Base-by-base conservation (phyloP, 148 eudicot genomes). In the Pharnaceum exiguum region DNA sequence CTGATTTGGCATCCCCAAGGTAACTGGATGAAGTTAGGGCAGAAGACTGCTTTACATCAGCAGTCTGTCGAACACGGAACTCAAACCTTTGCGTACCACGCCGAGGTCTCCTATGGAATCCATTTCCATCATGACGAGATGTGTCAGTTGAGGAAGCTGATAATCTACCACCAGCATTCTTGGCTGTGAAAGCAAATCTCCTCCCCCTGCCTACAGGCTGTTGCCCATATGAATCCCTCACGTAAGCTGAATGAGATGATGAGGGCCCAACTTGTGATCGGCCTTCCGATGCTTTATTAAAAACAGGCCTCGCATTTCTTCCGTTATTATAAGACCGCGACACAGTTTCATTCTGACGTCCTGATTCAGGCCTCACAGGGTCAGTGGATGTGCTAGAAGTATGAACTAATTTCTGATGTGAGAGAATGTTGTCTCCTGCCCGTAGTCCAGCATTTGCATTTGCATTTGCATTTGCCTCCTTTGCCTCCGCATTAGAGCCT, bases 61-160 rank as follows among this genome's bases (percentile, higher is more conserved):
- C 35, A 57, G 70, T 77, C 63, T 82, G 89, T 29, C 96, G 80
- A 58, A 86, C 74, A 57, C 96, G 93, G 63, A 87, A 91, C 76
- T 91, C 98, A 58, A 77, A 81, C 65, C 88, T 81, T 57, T 79
- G 86, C 40, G 66, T 60, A 49, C 80, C 67, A 56, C 85, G 77
- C 11, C 85, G 74, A 54, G 82, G 82, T 67, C 80, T 82, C 71
- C 90, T 82, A 68, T 79, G 90, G 69, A 70, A 82, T 42, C 78
- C 81, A 78, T 67, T 75, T 50, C 71, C 71, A 45, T 79, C 84
- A 37, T 71, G 52, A 22, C 57, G 65, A 53, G 69, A 59, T 29
- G 55, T 61, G 43, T 79, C 94, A 66, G 65, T 59, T 77, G 65
- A 59, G 9, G 51, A 60, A 48, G 74, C 70, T 36, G 74, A 73